Conservation (phyloP, 2,329 filamentous ascomycete genomes). For the Fonsecaea pugnacius region DNA sequence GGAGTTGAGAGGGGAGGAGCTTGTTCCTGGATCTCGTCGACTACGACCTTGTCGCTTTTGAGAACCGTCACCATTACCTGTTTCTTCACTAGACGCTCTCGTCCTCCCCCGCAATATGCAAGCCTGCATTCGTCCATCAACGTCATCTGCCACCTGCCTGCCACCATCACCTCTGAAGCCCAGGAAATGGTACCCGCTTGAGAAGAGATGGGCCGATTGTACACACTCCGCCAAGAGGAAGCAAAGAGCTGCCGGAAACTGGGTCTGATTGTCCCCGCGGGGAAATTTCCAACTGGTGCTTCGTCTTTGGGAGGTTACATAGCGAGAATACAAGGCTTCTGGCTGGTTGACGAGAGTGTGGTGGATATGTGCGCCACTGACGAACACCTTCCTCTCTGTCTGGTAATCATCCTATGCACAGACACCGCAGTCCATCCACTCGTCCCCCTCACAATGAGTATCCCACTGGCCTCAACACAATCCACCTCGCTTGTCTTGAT, state of each 20-base stretch:
- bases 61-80: not conserved
- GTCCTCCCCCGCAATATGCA: not conserved
- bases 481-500: not conserved
- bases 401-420: not conserved
- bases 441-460: not conserved
- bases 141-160: conserved; percentile 2
- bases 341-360: not conserved
- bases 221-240: not conserved
- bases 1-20: not conserved
- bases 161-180: not conserved
- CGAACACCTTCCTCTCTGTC: not conserved
- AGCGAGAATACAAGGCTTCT: not conserved
- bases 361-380: not conserved
- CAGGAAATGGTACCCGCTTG: not conserved
- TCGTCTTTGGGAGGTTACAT: not conserved
- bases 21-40: not conserved
- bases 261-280: not conserved
- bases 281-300: not conserved
- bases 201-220: not conserved
- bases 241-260: not conserved
- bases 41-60: not conserved
- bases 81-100: not conserved
- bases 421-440: not conserved
- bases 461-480: not conserved
- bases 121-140: not conserved